phyloP scores from a whole-genome alignment of 1,139 yeast species.

The Eremothecium gossypii region DNA sequence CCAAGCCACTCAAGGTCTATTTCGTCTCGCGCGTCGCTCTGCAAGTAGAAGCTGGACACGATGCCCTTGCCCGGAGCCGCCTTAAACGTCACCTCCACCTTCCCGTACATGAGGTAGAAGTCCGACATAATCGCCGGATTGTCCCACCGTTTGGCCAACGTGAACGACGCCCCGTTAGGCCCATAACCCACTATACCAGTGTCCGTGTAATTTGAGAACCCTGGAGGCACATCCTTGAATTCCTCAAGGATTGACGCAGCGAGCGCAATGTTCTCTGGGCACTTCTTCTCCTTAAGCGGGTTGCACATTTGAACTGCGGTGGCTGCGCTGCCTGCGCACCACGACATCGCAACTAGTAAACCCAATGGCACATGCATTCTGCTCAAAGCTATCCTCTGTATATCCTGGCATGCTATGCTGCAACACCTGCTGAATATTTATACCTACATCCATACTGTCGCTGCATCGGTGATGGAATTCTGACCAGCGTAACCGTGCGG shows the following conservation, averaged over 20 bases:
- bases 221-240: conserved; percentile 38
- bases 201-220: conserved; percentile 34
- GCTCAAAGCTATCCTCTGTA: no score
- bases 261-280: conserved; percentile 47
- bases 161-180: conserved; percentile 52
- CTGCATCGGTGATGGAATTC: no score
- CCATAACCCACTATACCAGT: conserved; percentile 34
- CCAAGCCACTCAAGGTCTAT: conserved; percentile 83
- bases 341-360: no score
- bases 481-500: no score
- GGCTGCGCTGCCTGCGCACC: background rate
- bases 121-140: conserved; percentile 69
- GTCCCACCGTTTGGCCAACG: conserved; percentile 53
- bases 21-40: conserved; percentile 81
- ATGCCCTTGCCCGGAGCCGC: conserved; percentile 73
- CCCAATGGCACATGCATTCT: no score
- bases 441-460: no score
- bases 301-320: conserved; percentile 1
- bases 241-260: conserved; percentile 44
- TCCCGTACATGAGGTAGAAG: conserved; percentile 81
- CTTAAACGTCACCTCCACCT: conserved; percentile 59
- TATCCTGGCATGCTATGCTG: no score
- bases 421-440: no score
- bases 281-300: conserved; percentile 14
- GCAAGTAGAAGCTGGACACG: conserved; percentile 70